These are phyloP conservation scores for Erysimum cheiri DNA, from an alignment of 441 rosid genomes.

Conservation along the genomic window DNA sequence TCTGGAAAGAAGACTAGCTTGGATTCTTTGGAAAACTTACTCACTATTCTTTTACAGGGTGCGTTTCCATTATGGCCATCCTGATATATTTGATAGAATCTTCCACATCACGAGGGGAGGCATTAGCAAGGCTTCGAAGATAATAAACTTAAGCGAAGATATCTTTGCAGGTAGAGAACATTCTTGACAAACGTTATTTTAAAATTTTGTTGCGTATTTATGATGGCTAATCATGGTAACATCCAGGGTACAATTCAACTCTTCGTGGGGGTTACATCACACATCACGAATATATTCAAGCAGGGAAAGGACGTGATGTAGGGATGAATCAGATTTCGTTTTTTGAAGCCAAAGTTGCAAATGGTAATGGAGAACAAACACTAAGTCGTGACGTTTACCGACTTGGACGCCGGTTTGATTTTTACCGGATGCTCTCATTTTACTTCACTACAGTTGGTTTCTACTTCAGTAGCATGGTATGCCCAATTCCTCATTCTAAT, in stretches of 20 bases:
- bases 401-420: slow-evolving; percentile 91
- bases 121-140: slow-evolving; percentile 94
- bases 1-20: slow-evolving; percentile 28
- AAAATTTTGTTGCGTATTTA: slow-evolving; percentile 10
- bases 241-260: slow-evolving; percentile 83
- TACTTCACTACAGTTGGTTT: slow-evolving; percentile 97
- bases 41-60: slow-evolving; percentile 51
- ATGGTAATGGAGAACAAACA: slow-evolving; percentile 99
- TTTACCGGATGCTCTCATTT: slow-evolving; percentile 97
- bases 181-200: slow-evolving; percentile 20
- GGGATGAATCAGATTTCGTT: slow-evolving; percentile 95
- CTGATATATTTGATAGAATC: slow-evolving; percentile 95
- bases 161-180: slow-evolving; percentile 78
- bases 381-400: slow-evolving; percentile 96
- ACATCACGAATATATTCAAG: slow-evolving; percentile 98
- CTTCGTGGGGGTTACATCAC: slow-evolving; percentile 93
- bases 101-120: slow-evolving; percentile 98
- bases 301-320: slow-evolving; percentile 97
- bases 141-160: slow-evolving; percentile 88
- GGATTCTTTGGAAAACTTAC: slow-evolving; percentile 2
- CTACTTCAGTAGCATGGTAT: slow-evolving; percentile 98
- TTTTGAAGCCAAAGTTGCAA: slow-evolving; percentile 98
- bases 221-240: slow-evolving; percentile 45
- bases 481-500: slow-evolving; percentile 40
- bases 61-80: slow-evolving; percentile 98